These are phyloP conservation scores for Rubia peregrina DNA, from an alignment of 305 asterid genomes.

Conservation along the genomic window DNA sequence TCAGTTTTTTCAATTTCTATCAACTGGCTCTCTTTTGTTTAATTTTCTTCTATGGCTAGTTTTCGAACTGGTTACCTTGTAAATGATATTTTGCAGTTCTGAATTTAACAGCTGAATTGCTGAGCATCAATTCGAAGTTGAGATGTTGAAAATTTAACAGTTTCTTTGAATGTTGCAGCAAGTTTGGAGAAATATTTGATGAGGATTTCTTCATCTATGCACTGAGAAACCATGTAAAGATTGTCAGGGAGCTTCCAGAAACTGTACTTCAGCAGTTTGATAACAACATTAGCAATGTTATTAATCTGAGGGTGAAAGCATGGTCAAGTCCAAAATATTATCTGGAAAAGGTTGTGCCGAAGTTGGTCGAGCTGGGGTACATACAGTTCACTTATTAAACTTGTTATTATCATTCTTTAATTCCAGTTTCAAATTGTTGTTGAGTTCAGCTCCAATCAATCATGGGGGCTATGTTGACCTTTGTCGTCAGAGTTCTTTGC, in stretches of 20 bases:
- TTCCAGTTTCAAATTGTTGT: neutral
- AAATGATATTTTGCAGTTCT: neutral
- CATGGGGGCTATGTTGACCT: neutral
- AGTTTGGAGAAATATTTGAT: constrained; percentile 87
- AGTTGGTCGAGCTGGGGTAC: constrained; percentile 72
- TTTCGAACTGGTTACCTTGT: neutral
- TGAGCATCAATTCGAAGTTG: neutral
- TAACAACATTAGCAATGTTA: constrained; percentile 76
- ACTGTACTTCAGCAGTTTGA: constrained; percentile 64
- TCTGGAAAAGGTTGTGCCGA: constrained; percentile 80
- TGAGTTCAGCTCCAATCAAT: neutral
- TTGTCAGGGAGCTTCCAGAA: constrained; percentile 74
- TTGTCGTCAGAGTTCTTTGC: neutral
- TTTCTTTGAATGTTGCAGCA: constrained; percentile 46
- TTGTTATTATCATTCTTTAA: neutral
- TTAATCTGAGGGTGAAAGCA: constrained; percentile 86
- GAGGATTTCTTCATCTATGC: constrained; percentile 98
- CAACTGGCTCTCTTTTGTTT: neutral
- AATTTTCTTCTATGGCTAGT: neutral
- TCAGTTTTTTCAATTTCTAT: neutral
- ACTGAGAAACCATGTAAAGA: constrained; percentile 74
- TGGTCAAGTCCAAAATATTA: constrained; percentile 89
- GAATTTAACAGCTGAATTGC: neutral
- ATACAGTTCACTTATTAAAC: constrained; percentile 8
- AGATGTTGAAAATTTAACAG: constrained; percentile 3